Conservation (phyloP, 2,329 filamentous ascomycete species). For the Penicillium sp. region DNA sequence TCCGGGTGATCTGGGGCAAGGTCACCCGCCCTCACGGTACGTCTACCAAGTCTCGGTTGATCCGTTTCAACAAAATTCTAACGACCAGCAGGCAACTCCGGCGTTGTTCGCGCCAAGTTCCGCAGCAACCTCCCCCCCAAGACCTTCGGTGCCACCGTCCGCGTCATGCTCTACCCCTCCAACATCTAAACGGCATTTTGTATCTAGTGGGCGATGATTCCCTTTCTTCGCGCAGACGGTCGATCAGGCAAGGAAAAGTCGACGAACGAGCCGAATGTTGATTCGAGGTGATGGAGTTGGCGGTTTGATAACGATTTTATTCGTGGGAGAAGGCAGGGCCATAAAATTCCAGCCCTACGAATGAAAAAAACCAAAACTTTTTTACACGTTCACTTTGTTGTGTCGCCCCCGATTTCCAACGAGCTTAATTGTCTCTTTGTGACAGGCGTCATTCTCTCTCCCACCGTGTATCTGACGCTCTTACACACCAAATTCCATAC, state of each 20-base stretch:
- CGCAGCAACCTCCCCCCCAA: constrained; percentile 90
- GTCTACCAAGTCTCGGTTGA: constrained; percentile 23
- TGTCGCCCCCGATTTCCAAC: constrained; percentile 2
- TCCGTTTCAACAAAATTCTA: not conserved
- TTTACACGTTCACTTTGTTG: constrained; percentile 25
- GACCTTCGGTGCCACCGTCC: constrained; percentile 93
- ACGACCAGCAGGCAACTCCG: constrained; percentile 74
- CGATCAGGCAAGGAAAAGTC: constrained; percentile 37
- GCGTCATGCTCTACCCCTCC: constrained; percentile 97
- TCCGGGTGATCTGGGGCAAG: constrained; percentile 99
- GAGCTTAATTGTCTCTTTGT: constrained; percentile 1
- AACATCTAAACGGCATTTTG: constrained; percentile 71
- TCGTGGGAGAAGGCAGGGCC: constrained; percentile 41
- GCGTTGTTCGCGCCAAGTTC: constrained; percentile 98
- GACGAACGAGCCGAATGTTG: constrained; percentile 37
- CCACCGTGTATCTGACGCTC: constrained; percentile 37
- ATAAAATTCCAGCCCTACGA: constrained; percentile 34
- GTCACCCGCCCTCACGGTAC: constrained; percentile 92
- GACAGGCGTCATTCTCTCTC: constrained; percentile 23
- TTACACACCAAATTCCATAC: constrained; percentile 37
- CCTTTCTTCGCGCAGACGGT: constrained; percentile 38
- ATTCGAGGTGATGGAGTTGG: constrained; percentile 40
- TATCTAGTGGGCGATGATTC: constrained; percentile 35
- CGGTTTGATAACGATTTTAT: constrained; percentile 39
- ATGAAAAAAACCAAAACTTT: constrained; percentile 35